Evolutionary conservation across 306 rosid genomes (phyloP).

Genomic region (Quercus wislizeni): DNA sequence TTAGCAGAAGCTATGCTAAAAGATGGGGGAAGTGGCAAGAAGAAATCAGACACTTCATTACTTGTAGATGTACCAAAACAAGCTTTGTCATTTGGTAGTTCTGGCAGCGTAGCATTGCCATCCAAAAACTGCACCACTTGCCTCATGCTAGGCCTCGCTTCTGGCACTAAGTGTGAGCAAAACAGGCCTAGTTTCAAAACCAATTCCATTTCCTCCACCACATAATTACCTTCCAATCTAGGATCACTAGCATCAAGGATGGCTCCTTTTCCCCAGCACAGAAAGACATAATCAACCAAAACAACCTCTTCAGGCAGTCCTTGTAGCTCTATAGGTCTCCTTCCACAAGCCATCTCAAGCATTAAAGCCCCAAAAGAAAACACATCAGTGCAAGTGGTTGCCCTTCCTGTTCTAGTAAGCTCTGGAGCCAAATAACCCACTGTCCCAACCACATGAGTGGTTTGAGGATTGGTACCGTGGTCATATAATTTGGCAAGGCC

Average conservation of each 20-base stretch:
- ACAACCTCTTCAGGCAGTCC: slow-evolving; percentile 27
- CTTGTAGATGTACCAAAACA: not conserved
- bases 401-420: slow-evolving; percentile 53
- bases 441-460: slow-evolving; percentile 70
- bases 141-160: slow-evolving; percentile 54
- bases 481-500: slow-evolving; percentile 64
- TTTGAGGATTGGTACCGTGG: slow-evolving; percentile 55
- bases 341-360: slow-evolving; percentile 62
- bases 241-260: slow-evolving; percentile 48
- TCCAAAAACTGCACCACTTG: slow-evolving; percentile 50
- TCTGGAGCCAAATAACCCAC: slow-evolving; percentile 71
- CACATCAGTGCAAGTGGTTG: slow-evolving; percentile 52
- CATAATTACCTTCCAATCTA: slow-evolving; percentile 34
- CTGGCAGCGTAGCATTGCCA: slow-evolving; percentile 30
- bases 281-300: slow-evolving; percentile 53
- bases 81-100: not conserved
- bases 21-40: no score
- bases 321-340: slow-evolving; percentile 49
- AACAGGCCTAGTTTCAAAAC: slow-evolving; percentile 54
- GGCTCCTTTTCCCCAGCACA: slow-evolving; percentile 34
- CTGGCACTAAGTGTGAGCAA: slow-evolving; percentile 44
- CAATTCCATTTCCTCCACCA: slow-evolving; percentile 37
- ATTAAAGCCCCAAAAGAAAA: slow-evolving; percentile 59
- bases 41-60: no score
- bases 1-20: no score